Evolutionary conservation across 2,329 filamentous ascomycete genomes (phyloP).

Genomic region (Penicillium occitanis): DNA sequence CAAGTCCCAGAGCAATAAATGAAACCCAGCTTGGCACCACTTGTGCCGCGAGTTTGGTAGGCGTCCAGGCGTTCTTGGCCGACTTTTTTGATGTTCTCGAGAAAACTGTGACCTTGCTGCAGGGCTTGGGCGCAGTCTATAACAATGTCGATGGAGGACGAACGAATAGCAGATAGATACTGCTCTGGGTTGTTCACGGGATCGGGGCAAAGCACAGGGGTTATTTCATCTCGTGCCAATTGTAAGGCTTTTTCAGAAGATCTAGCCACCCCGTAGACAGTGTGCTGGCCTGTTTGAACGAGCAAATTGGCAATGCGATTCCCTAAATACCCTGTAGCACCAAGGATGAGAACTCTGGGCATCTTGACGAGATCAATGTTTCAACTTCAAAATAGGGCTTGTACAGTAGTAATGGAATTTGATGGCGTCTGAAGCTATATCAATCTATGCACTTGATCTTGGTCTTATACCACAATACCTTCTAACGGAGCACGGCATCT

Average conservation of each 20-base stretch:
- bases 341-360: constrained; percentile 36
- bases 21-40: constrained; percentile 38
- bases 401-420: not conserved
- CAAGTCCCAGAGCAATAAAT: constrained; percentile 41
- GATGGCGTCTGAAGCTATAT: not conserved
- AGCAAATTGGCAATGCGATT: constrained; percentile 26
- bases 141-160: constrained; percentile 36
- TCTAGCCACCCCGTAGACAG: constrained; percentile 40
- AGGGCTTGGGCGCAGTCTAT: constrained; percentile 34
- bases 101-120: constrained; percentile 26
- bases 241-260: constrained; percentile 32
- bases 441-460: no score
- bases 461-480: not conserved
- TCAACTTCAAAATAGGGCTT: not conserved
- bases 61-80: constrained; percentile 25
- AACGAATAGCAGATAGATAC: constrained; percentile 26
- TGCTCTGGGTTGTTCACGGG: constrained; percentile 25
- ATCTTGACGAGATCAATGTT: constrained; percentile 23
- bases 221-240: constrained; percentile 35
- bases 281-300: constrained; percentile 32
- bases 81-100: constrained; percentile 22
- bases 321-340: constrained; percentile 37
- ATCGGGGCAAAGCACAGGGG: constrained; percentile 30
- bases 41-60: constrained; percentile 24
- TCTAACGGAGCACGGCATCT: not conserved